Evolutionary conservation across 345 rosid genomes (phyloP).

Genomic region (Durio zibethinus): DNA sequence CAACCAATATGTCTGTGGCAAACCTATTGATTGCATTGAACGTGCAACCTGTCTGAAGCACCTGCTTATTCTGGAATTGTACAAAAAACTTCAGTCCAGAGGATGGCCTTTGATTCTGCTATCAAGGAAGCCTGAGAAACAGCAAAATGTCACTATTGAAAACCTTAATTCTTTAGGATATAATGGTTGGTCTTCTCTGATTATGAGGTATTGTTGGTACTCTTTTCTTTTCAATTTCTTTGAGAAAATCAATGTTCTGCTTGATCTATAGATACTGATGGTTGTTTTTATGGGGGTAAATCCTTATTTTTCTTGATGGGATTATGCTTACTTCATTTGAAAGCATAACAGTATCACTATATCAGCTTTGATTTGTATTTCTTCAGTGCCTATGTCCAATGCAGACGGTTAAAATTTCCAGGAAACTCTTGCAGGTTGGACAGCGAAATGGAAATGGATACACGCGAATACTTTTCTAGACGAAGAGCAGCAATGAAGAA

Average conservation of each 20-base stretch:
- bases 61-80: slow-evolving; percentile 35
- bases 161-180: slow-evolving; percentile 54
- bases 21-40: slow-evolving; percentile 29
- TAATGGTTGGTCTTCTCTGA: slow-evolving; percentile 53
- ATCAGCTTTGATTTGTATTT: background rate
- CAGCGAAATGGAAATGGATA: slow-evolving; percentile 38
- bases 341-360: background rate
- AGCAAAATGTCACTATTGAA: slow-evolving; percentile 34
- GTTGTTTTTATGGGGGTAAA: background rate
- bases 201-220: slow-evolving; percentile 56
- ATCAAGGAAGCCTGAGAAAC: slow-evolving; percentile 46
- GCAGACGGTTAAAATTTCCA: background rate
- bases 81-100: slow-evolving; percentile 42
- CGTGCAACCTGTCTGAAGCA: slow-evolving; percentile 43
- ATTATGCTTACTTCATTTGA: background rate
- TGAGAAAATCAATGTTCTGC: background rate
- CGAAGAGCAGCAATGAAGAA: slow-evolving; percentile 30
- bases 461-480: slow-evolving; percentile 34
- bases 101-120: slow-evolving; percentile 63
- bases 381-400: background rate
- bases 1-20: slow-evolving; percentile 17
- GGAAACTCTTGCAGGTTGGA: slow-evolving; percentile 41
- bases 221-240: background rate
- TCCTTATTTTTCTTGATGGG: background rate
- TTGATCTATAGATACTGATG: background rate